Evolutionary conservation across 306 rosid genomes (phyloP).

Genomic region (Cicer arietinum): DNA sequence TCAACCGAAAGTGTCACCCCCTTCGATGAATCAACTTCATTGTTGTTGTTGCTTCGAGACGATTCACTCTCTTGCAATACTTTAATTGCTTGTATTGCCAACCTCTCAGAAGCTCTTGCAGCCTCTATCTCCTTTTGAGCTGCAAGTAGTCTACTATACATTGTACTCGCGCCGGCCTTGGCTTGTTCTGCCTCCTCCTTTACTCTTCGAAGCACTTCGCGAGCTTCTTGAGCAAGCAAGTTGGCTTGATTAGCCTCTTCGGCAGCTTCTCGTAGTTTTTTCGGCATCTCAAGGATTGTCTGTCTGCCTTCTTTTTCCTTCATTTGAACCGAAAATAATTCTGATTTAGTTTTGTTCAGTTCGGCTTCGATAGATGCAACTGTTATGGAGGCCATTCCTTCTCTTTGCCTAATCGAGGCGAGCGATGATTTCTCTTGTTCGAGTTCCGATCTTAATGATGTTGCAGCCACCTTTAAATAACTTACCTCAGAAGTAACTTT

Average conservation of each 20-base stretch:
- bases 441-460: slow-evolving; percentile 70
- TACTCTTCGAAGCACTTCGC: slow-evolving; percentile 67
- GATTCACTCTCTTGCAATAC: slow-evolving; percentile 87
- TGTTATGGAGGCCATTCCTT: slow-evolving; percentile 92
- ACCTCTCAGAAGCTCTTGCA: slow-evolving; percentile 81
- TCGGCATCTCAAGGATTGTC: slow-evolving; percentile 64
- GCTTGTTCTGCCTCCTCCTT: slow-evolving; percentile 85
- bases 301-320: slow-evolving; percentile 84
- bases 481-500: slow-evolving; percentile 76
- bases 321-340: slow-evolving; percentile 64
- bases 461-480: slow-evolving; percentile 72
- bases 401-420: slow-evolving; percentile 71
- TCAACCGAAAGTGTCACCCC: slow-evolving; percentile 74
- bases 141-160: slow-evolving; percentile 80
- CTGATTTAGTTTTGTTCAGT: slow-evolving; percentile 67
- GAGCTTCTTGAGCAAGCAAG: slow-evolving; percentile 62
- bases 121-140: slow-evolving; percentile 91
- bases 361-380: slow-evolving; percentile 94
- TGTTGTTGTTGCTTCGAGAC: slow-evolving; percentile 48
- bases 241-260: slow-evolving; percentile 80
- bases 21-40: slow-evolving; percentile 52
- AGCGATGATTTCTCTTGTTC: slow-evolving; percentile 73
- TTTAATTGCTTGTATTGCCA: slow-evolving; percentile 79
- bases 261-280: slow-evolving; percentile 71
- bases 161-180: slow-evolving; percentile 84